A percentile compares a stretch with the other conserved stretches of the same genome.
Evolutionary conservation across 1,284 basidiomycete genomes (phyloP).

Genomic region (Trichosporon sp.): DNA sequence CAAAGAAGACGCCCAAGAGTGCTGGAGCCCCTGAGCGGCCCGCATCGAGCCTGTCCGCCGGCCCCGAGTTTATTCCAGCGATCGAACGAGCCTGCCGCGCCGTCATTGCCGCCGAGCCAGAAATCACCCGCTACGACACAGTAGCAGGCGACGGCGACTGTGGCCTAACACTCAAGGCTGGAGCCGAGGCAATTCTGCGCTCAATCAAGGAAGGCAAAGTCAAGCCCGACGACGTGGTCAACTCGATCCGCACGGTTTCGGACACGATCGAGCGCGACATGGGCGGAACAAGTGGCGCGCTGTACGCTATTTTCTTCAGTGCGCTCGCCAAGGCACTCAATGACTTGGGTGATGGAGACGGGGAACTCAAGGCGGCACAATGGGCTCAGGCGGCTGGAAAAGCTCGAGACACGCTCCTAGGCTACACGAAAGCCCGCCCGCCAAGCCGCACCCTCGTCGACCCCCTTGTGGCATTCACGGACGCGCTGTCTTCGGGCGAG

Average conservation of each 20-base stretch:
- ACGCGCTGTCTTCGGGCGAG: constrained; percentile 52
- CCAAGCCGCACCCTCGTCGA: constrained; percentile 88
- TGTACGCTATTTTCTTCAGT: constrained; percentile 88
- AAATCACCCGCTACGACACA: constrained; percentile 82
- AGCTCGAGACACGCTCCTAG: constrained; percentile 69
- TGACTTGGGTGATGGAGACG: constrained; percentile 17
- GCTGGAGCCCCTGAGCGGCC: neutral
- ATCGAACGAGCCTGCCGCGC: constrained; percentile 64
- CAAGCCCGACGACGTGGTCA: constrained; percentile 59
- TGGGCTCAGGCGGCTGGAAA: constrained; percentile 61
- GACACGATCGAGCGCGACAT: constrained; percentile 66
- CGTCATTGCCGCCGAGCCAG: constrained; percentile 70
- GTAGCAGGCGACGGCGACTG: constrained; percentile 59
- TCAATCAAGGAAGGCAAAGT: constrained; percentile 50
- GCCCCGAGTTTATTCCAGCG: constrained; percentile 31
- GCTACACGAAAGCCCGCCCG: constrained; percentile 79
- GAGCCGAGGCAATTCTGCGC: constrained; percentile 53
- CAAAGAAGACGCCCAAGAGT: constrained; percentile 9
- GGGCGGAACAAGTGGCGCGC: constrained; percentile 87
- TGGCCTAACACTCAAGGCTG: constrained; percentile 75
- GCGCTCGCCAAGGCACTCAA: constrained; percentile 55
- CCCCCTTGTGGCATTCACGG: constrained; percentile 76
- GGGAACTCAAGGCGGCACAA: constrained; percentile 51
- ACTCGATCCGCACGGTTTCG: constrained; percentile 62
- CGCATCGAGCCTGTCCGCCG: constrained; percentile 11